Conservation (phyloP, 2,329 filamentous ascomycete genomes). For the Calonectria crousiana region DNA sequence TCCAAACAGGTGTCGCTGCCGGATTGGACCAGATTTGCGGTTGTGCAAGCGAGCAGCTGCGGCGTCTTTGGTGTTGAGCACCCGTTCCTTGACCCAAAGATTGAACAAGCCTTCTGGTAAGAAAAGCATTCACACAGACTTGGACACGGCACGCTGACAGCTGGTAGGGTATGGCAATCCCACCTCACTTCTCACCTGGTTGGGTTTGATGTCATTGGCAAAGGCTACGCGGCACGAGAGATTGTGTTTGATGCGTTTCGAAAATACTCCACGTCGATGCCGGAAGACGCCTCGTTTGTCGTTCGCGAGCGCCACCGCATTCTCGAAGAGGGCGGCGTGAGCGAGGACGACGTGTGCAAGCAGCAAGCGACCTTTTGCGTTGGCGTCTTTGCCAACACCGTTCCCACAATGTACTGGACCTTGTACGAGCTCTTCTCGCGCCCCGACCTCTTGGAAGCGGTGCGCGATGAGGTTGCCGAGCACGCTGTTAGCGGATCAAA, state of each 20-base stretch:
- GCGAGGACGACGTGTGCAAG: slow-evolving; percentile 31
- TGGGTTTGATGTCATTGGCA: slow-evolving; percentile 23
- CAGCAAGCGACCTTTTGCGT: slow-evolving; percentile 33
- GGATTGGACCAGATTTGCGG: slow-evolving; percentile 24
- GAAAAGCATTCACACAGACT: not conserved
- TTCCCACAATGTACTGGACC: slow-evolving; percentile 32
- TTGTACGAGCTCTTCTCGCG: slow-evolving; percentile 35
- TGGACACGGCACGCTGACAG: not conserved
- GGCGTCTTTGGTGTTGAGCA: slow-evolving; percentile 33
- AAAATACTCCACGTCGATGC: slow-evolving; percentile 29
- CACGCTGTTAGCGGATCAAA: slow-evolving; percentile 19
- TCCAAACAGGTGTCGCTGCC: not conserved
- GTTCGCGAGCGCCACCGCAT: slow-evolving; percentile 17
- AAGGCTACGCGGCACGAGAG: slow-evolving; percentile 32
- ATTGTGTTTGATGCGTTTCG: slow-evolving; percentile 33
- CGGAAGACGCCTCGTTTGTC: slow-evolving; percentile 29
- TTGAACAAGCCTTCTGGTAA: slow-evolving; percentile 34
- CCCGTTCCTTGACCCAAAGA: slow-evolving; percentile 31
- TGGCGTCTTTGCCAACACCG: slow-evolving; percentile 32
- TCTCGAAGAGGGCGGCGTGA: slow-evolving; percentile 27
- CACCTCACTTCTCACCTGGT: slow-evolving; percentile 30
- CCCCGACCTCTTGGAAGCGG: slow-evolving; percentile 20
- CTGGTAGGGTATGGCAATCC: slow-evolving; percentile 29
- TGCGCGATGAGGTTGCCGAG: slow-evolving; percentile 18
- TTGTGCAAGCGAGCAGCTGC: slow-evolving; percentile 37